A percentile compares a stretch with the other conserved stretches of the same genome.
phyloP scores from a whole-genome alignment of 805 yeast species.

The Metschnikowia chrysomelidarum region DNA sequence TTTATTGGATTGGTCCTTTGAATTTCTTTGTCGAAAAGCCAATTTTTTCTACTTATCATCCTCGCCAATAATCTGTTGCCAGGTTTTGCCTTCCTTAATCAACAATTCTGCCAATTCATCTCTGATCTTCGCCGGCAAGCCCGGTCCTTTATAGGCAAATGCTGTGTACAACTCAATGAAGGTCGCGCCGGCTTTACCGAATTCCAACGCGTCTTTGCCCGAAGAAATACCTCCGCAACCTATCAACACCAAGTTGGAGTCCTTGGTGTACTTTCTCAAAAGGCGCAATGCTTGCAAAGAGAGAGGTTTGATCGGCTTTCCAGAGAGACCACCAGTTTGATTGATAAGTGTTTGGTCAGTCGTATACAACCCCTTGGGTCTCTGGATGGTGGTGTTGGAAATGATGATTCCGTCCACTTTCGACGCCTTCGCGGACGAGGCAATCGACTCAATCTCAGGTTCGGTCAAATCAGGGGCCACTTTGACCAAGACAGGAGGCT shows the following conservation, averaged over 20 bases:
- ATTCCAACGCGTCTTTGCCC: slow-evolving; percentile 88
- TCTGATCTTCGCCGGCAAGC: slow-evolving; percentile 52
- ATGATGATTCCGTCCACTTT: slow-evolving; percentile 88
- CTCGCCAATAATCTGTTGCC: slow-evolving; percentile 76
- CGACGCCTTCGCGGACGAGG: slow-evolving; percentile 71
- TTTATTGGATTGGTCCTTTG: no score
- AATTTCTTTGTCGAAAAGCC: no score
- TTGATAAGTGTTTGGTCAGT: slow-evolving; percentile 36
- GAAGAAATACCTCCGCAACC: slow-evolving; percentile 95
- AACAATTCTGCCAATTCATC: slow-evolving; percentile 48
- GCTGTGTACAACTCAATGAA: slow-evolving; percentile 85
- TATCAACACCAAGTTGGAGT: slow-evolving; percentile 66
- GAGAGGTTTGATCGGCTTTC: slow-evolving; percentile 83
- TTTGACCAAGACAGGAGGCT: slow-evolving; percentile 84
- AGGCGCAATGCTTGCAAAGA: slow-evolving; percentile 68
- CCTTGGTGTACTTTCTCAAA: slow-evolving; percentile 76
- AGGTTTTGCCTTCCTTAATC: slow-evolving; percentile 70
- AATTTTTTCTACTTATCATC: slow-evolving; percentile 40
- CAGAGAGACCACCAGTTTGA: slow-evolving; percentile 88
- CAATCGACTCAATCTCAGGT: slow-evolving; percentile 77
- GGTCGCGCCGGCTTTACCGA: slow-evolving; percentile 92
- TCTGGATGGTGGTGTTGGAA: slow-evolving; percentile 86
- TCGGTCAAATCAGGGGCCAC: slow-evolving; percentile 91
- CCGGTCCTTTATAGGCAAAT: slow-evolving; percentile 92
- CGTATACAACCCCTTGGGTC: slow-evolving; percentile 65